Conservation (phyloP, 2,329 filamentous ascomycete species). For the Epichloe aotearoae region DNA sequence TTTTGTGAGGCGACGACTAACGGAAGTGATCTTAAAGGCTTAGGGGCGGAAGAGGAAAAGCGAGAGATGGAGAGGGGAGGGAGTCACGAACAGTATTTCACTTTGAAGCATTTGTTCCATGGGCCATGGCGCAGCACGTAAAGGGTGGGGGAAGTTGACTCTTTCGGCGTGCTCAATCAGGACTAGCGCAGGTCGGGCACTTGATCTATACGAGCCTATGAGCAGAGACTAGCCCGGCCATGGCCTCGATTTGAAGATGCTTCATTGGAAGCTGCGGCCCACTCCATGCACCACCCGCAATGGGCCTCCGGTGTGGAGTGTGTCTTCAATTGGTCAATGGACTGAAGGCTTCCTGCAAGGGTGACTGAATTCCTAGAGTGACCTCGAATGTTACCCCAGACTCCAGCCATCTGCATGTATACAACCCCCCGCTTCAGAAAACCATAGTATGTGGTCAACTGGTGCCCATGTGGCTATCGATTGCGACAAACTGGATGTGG, state of each 20-base stretch:
- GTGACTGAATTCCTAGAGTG: slow-evolving; percentile 17
- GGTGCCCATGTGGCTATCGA: too few species aligned
- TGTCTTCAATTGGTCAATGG: slow-evolving; percentile 20
- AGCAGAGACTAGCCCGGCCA: background rate
- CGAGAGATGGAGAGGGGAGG: slow-evolving; percentile 13
- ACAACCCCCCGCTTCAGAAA: background rate
- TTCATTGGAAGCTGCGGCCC: slow-evolving; percentile 15
- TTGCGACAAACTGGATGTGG: too few species aligned
- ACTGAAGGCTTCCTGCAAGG: slow-evolving; percentile 6
- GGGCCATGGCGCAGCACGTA: slow-evolving; percentile 17
- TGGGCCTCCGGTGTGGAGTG: slow-evolving; percentile 22
- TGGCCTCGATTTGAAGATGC: slow-evolving; percentile 2
- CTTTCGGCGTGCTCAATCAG: slow-evolving; percentile 31
- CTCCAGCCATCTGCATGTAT: slow-evolving; percentile 2
- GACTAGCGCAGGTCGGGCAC: slow-evolving; percentile 17
- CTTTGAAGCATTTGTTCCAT: slow-evolving; percentile 11
- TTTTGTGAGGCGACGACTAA: background rate
- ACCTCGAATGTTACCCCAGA: slow-evolving; percentile 6
- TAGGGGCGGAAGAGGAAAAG: slow-evolving; percentile 4
- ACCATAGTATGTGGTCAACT: too few species aligned
- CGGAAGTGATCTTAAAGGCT: slow-evolving; percentile 1
- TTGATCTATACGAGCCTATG: slow-evolving; percentile 16
- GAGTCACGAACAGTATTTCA: slow-evolving; percentile 24
- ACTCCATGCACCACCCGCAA: slow-evolving; percentile 11
- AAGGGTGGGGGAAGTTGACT: slow-evolving; percentile 20